These are phyloP conservation scores for Neurospora discreta DNA, from an alignment of 495 filamentous ascomycete genomes.

Conservation along the genomic window DNA sequence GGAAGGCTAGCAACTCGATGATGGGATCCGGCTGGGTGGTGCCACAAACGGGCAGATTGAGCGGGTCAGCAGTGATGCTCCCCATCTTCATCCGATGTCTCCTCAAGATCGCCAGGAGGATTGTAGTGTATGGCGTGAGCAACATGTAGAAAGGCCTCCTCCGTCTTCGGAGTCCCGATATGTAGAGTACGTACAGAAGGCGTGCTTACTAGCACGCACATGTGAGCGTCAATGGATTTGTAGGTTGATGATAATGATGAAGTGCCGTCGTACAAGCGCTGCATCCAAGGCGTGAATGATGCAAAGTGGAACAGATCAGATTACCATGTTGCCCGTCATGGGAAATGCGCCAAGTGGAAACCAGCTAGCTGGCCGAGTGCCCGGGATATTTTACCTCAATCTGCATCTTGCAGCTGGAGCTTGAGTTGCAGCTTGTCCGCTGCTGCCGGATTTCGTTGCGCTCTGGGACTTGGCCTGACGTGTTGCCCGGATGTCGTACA, in stretches of 20 bases:
- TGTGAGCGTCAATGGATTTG: not conserved
- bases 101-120: not conserved
- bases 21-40: not conserved
- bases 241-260: not conserved
- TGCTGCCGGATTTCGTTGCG: not conserved
- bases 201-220: not conserved
- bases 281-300: not conserved
- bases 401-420: not conserved
- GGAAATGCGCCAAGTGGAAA: not conserved
- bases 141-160: not conserved
- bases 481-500: not conserved
- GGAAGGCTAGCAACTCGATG: not conserved
- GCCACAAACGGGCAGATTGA: not conserved
- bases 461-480: not conserved
- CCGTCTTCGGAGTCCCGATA: not conserved
- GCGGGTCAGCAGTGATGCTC: not conserved
- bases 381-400: not conserved
- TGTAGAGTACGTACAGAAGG: not conserved
- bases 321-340: not conserved
- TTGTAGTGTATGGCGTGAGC: not conserved
- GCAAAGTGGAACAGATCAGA: not conserved
- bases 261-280: not conserved
- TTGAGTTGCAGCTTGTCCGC: not conserved
- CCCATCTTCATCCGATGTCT: not conserved
- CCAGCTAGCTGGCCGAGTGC: not conserved